Percentiles rank a stretch among this genome's conserved stretches.
These are phyloP conservation scores for Rubroboletus satanas DNA, from an alignment of 768 basidiomycete genomes.

Conservation along the genomic window DNA sequence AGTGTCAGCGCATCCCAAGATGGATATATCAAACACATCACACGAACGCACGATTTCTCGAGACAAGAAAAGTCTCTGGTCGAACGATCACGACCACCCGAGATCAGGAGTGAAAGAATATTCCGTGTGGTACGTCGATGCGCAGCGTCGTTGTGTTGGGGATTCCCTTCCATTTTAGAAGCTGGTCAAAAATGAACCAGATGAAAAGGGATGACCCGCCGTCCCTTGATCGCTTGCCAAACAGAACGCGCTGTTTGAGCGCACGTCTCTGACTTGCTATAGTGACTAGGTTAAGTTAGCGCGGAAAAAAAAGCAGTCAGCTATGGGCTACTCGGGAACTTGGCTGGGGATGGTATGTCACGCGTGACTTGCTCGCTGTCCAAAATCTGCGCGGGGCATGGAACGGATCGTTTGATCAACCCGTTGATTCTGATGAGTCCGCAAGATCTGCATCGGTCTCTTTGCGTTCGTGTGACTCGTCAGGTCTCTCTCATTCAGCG, in stretches of 20 bases:
- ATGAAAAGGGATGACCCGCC: constrained; percentile 28
- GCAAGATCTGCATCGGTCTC: constrained; percentile 15
- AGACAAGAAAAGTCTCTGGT: constrained; percentile 2
- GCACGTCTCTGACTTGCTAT: constrained; percentile 5
- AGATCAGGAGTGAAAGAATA: constrained; percentile 12
- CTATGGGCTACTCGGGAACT: constrained; percentile 3
- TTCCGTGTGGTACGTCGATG: constrained; percentile 14
- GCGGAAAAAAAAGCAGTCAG: background rate
- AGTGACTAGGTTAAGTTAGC: constrained; percentile 8
- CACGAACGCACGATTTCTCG: background rate
- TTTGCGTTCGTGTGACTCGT: too few relatives aligned
- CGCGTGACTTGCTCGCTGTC: constrained; percentile 16
- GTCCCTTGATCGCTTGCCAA: constrained; percentile 33
- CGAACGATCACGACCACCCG: constrained; percentile 11
- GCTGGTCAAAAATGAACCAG: constrained; percentile 21
- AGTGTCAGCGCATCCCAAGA: constrained; percentile 12
- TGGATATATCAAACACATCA: constrained; percentile 16
- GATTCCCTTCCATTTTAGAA: constrained; percentile 34
- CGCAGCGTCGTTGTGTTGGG: constrained; percentile 10
- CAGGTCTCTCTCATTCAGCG: background rate
- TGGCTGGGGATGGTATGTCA: background rate
- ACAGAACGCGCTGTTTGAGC: constrained; percentile 27
- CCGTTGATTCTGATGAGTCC: constrained; percentile 8
- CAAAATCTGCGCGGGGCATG: constrained; percentile 3
- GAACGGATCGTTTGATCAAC: constrained; percentile 11